phyloP scores from a whole-genome alignment of 2,329 filamentous ascomycete species.

The Furcasterigmium sp. region DNA sequence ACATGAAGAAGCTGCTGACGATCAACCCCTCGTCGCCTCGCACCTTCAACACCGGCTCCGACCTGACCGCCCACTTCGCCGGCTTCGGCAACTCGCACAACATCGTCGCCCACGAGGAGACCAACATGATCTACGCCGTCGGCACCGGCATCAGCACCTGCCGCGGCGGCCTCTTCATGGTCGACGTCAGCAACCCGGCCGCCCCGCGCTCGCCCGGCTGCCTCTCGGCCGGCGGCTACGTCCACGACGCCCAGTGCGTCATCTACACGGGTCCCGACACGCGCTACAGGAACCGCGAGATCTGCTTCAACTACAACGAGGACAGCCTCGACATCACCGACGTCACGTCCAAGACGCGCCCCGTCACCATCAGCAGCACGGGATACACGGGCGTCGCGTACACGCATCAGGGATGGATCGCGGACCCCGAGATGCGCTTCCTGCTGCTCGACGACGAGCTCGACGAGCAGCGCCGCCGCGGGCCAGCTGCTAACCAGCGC shows the following conservation, averaged over 20 bases:
- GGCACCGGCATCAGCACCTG: slow-evolving; percentile 32
- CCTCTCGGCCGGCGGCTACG: slow-evolving; percentile 41
- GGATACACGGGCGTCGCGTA: slow-evolving; percentile 49
- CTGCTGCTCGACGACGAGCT: slow-evolving; percentile 47
- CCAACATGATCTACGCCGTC: slow-evolving; percentile 36
- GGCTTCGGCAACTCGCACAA: slow-evolving; percentile 43
- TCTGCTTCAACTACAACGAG: slow-evolving; percentile 49
- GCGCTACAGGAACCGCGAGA: slow-evolving; percentile 37
- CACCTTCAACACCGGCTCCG: slow-evolving; percentile 25
- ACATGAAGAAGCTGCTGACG: slow-evolving; percentile 47
- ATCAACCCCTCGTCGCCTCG: slow-evolving; percentile 32
- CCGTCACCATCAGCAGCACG: slow-evolving; percentile 43
- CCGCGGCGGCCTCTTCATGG: slow-evolving; percentile 46
- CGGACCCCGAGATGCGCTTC: slow-evolving; percentile 31
- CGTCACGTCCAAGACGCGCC: slow-evolving; percentile 38
- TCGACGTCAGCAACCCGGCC: slow-evolving; percentile 46
- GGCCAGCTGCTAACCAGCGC: slow-evolving; percentile 28
- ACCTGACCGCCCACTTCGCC: slow-evolving; percentile 28
- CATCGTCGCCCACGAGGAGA: slow-evolving; percentile 44
- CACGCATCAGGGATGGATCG: slow-evolving; percentile 51
- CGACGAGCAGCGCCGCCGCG: slow-evolving; percentile 38
- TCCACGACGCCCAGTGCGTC: slow-evolving; percentile 48
- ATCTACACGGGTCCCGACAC: slow-evolving; percentile 44
- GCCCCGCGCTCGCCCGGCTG: slow-evolving; percentile 47
- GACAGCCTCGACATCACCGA: slow-evolving; percentile 33